Conservation (phyloP, 2,329 filamentous ascomycete genomes). For the Lachnellula willkommii region DNA sequence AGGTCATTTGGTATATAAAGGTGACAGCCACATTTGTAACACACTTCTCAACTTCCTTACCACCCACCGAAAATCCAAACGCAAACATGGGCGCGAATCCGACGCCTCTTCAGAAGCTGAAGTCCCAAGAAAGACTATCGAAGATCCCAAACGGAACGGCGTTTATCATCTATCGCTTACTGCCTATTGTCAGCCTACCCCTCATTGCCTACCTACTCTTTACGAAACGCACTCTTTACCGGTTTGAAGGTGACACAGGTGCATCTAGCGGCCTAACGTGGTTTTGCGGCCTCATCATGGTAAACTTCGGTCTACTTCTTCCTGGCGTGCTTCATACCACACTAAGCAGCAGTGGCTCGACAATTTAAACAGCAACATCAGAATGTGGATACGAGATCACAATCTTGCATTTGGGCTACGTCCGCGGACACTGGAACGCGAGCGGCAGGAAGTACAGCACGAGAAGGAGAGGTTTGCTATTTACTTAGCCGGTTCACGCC, state of each 20-base stretch:
- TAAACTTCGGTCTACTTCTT: background rate
- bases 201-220: background rate
- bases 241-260: no score
- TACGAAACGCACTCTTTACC: background rate
- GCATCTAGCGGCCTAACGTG: no score
- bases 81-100: background rate
- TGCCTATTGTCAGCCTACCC: background rate
- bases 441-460: background rate
- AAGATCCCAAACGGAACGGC: background rate
- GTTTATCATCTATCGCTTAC: background rate
- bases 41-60: background rate
- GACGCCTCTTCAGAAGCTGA: background rate
- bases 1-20: background rate
- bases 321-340: no score
- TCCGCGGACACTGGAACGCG: background rate
- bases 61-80: background rate
- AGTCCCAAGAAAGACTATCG: background rate
- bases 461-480: background rate
- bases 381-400: background rate
- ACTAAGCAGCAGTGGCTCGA: no score
- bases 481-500: background rate
- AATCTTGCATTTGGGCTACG: background rate
- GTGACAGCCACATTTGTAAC: background rate
- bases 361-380: background rate
- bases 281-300: background rate